Evolutionary conservation across 306 rosid genomes (phyloP), one percentile per base, ranked within the genome.

Genomic region (Trifolium repens): DNA sequence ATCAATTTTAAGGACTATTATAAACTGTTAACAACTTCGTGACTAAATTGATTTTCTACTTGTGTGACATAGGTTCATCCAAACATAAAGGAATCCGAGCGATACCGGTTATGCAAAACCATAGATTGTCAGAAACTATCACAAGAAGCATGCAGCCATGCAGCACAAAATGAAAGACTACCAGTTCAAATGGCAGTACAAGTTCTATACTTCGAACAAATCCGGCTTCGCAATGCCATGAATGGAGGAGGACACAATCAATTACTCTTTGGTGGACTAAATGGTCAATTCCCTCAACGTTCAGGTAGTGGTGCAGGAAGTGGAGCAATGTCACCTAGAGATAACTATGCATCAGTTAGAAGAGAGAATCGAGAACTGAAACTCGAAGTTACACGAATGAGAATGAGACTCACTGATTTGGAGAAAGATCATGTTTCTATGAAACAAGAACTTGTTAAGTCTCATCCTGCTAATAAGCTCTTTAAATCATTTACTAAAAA

Each of bases 261-360:
- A 13, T 76, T 90, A 76, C 89, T 96, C 78, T 96, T 96, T 1
- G 96, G 96, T 7, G 74, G 93, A 27, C 64, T 88, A 2, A 90
- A 87, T n/a, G 90, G 92, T 5, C 94, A 90, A 10, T 90, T 89
- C 75, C 99, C 99, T 59, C 93, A 90, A 40, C 84, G 99, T 39
- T 92, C 99, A n/a, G 87, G 99, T 27, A 96, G 99, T 53, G 99
- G 97, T 2, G 98, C 98, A 0, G 99, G 99, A 39, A 96, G 99
- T 53, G 99, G 98, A 60, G 99, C 98, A 71, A 96, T 96, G 13
- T 96, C 99, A 13, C 99, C 99, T 0, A 78, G 98, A 79, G 99
- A 96, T 81, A 96, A 96, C 83, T 96, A 96, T 14, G 99, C 99
- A 11, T 96, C 99, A 1, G 99, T 96, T 5, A 78, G 99, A 80